Percentiles rank a stretch among this genome's conserved stretches.
These are phyloP conservation scores for Glebionis coronaria DNA, from an alignment of 129 eudicot genomes.

Conservation along the genomic window DNA sequence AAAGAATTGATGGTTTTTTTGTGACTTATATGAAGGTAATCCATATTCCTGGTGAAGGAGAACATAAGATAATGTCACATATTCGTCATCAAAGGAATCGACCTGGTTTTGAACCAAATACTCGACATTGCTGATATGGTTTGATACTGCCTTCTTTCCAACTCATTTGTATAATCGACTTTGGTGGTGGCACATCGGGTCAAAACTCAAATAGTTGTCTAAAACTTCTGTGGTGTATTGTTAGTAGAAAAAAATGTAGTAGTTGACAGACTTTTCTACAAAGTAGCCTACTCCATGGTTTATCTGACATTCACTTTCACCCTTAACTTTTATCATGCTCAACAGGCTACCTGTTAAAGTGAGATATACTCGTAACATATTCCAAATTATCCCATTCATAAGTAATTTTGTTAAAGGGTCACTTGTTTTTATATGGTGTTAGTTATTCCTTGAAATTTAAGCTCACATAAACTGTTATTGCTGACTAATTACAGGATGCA, in stretches of 20 bases:
- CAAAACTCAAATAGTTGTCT: too few species aligned
- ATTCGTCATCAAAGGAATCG: slow-evolving; percentile 89
- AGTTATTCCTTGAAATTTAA: background rate
- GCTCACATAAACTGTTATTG: too few species aligned
- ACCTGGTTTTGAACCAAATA: slow-evolving; percentile 92
- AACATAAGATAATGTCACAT: slow-evolving; percentile 93
- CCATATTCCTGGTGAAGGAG: slow-evolving; percentile 99
- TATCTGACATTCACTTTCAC: too few species aligned
- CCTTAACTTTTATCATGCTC: too few species aligned
- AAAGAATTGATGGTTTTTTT: background rate
- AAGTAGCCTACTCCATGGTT: too few species aligned
- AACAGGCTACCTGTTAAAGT: too few species aligned
- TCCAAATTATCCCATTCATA: background rate
- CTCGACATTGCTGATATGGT: slow-evolving; percentile 91
- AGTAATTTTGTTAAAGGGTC: background rate
- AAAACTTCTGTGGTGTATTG: too few species aligned
- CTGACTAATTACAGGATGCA: too few species aligned
- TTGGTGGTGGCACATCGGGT: background rate
- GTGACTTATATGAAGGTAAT: slow-evolving; percentile 61
- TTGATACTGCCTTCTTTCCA: slow-evolving; percentile 47
- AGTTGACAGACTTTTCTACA: too few species aligned
- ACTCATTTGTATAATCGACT: slow-evolving; percentile 16
- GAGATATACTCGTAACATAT: too few species aligned
- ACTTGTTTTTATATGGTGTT: slow-evolving; percentile 15
- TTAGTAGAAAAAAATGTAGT: too few species aligned